A percentile compares a stretch with the other conserved stretches of the same genome.
phyloP scores from a whole-genome alignment of 2,329 filamentous ascomycete species.

The Helminthosporium solani region DNA sequence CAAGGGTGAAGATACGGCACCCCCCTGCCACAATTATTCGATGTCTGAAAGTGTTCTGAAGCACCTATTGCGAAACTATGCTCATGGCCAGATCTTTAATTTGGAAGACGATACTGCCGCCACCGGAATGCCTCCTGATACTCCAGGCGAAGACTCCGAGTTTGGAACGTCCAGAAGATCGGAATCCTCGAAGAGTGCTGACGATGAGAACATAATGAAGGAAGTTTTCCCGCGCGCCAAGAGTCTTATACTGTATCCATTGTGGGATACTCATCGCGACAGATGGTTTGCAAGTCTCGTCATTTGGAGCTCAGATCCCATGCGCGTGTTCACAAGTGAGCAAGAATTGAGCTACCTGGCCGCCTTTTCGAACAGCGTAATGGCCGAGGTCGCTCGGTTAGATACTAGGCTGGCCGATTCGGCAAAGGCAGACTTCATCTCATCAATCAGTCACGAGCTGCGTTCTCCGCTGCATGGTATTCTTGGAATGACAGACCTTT shows the following conservation, averaged over 20 bases:
- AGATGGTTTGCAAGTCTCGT: constrained; percentile 43
- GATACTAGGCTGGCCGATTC: constrained; percentile 41
- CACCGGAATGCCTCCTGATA: neutral
- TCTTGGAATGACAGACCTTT: constrained; percentile 46
- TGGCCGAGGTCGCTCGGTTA: constrained; percentile 42
- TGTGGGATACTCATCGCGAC: constrained; percentile 44
- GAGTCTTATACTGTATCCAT: constrained; percentile 41
- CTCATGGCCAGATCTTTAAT: constrained; percentile 43
- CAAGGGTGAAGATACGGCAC: constrained; percentile 14
- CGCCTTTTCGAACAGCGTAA: constrained; percentile 43
- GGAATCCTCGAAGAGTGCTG: constrained; percentile 31
- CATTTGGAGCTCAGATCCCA: constrained; percentile 41
- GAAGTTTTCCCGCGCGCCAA: constrained; percentile 39
- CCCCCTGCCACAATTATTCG: constrained; percentile 17
- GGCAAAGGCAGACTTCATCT: constrained; percentile 60
- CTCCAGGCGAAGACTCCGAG: constrained; percentile 16
- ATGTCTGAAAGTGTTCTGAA: constrained; percentile 37
- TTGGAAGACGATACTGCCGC: constrained; percentile 30
- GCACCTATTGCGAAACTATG: constrained; percentile 36
- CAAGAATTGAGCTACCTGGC: constrained; percentile 42
- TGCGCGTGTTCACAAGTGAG: constrained; percentile 40
- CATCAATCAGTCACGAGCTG: constrained; percentile 62
- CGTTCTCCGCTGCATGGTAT: constrained; percentile 63
- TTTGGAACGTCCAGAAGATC: constrained; percentile 23
- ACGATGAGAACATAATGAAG: constrained; percentile 37